Evolutionary conservation across 306 rosid species (phyloP), one percentile per base, ranked within the genome.

Genomic region (Sindora glabra): DNA sequence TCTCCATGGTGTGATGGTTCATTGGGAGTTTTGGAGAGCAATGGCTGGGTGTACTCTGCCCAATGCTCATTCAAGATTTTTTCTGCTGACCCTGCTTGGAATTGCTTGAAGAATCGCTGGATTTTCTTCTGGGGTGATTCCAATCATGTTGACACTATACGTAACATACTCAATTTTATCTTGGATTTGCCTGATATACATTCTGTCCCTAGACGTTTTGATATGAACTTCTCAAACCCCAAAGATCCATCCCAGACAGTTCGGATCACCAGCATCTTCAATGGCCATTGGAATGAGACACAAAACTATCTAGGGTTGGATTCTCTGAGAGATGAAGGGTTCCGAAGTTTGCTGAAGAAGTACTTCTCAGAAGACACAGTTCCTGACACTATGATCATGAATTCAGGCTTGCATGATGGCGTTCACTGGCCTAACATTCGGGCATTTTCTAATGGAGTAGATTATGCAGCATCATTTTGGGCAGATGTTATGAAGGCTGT

Each of bases 91-190:
- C 68, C 95, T 63, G 94, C 94, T 68, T 90, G 97, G 95, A 75
- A 84, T 29, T 87, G 95, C 67, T 74, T 87, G 73, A 78, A 73
- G 51, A 79, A 76, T 34, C 27, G 89, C 45, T 90, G 97, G 95
- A 75, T 90, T 67, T 90, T 90, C 87, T 90, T 90, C 65, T 90
- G 94, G 97, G 95, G 97, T 0, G 97, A 90, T 70, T 90, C 97
- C 0, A 90, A 90, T 77, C 97, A 90, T 4, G 97, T 90, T 2
- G 97, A 90, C 67, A 82, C 97, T 0, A 84, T 90, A 12, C 73
- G 95, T 3, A 90, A 90, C 53, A 75, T 84, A 34, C 90, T 90
- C 65, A 84, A 84, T 65, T 90, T 90, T 37, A 67, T 87, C 15
- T 59, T 90, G 54, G 90, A 81, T 74, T 71, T 83, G 83, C 94